Evolutionary conservation across 2,329 filamentous ascomycete genomes (phyloP).

Genomic region (Neoascochyta sp.): DNA sequence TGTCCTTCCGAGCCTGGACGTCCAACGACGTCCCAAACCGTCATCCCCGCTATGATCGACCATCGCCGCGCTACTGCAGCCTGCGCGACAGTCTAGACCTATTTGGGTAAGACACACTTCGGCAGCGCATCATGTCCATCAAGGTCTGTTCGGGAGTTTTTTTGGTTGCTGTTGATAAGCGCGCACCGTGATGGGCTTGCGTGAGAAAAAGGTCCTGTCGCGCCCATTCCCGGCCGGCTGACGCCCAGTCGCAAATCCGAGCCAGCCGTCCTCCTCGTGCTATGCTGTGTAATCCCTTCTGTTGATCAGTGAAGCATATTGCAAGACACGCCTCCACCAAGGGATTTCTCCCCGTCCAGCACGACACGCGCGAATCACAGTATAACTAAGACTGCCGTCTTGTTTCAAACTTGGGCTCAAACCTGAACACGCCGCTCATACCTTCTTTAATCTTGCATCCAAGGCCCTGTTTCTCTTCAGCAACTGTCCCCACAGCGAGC

Average conservation of each 20-base stretch:
- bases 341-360: too few species aligned
- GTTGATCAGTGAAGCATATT: too few species aligned
- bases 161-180: conserved; percentile 12
- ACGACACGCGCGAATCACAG: too few species aligned
- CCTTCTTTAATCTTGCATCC: too few species aligned
- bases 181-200: conserved; percentile 16
- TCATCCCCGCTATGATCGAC: conserved; percentile 11
- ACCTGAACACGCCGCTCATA: too few species aligned
- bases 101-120: conserved; percentile 5
- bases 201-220: conserved; percentile 9
- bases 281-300: conserved; percentile 5
- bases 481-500: too few species aligned
- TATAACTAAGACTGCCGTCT: too few species aligned
- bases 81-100: conserved; percentile 5
- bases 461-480: too few species aligned
- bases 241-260: conserved; percentile 7
- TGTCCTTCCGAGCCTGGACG: conserved; percentile 5
- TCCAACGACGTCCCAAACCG: conserved; percentile 13
- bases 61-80: conserved; percentile 13
- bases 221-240: conserved; percentile 3
- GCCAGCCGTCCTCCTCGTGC: neutral
- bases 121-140: conserved; percentile 17
- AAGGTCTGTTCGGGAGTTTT: conserved; percentile 15
- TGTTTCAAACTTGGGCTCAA: too few species aligned
- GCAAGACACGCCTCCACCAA: too few species aligned